Percentiles rank a stretch among this genome's conserved stretches.
Evolutionary conservation across 768 basidiomycete species (phyloP).

Genomic region (Leccinum truebloodii): DNA sequence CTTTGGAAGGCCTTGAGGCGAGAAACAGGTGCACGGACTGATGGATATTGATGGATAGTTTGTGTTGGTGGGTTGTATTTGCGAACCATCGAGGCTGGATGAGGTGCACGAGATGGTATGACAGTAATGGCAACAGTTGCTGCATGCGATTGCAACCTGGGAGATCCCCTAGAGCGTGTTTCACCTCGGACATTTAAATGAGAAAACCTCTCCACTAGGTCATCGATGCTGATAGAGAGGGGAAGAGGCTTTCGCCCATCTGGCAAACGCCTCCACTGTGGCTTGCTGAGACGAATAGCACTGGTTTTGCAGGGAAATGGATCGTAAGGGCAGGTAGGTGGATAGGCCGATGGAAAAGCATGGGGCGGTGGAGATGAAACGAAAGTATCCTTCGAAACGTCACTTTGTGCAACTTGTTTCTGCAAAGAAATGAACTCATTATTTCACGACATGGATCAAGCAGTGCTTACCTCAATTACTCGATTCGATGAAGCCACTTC

Average conservation of each 20-base stretch:
- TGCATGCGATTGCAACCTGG: conserved; percentile 2
- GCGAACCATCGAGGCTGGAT: conserved; percentile 12
- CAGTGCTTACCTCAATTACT: neutral
- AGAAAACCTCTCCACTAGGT: conserved; percentile 16
- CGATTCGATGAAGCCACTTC: neutral
- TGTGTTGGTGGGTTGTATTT: neutral
- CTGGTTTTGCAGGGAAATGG: conserved; percentile 21
- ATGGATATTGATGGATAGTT: neutral
- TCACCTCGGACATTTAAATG: conserved; percentile 18
- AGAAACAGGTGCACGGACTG: neutral
- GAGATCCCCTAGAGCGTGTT: neutral
- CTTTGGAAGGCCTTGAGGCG: conserved; percentile 4
- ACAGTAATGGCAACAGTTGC: conserved; percentile 22
- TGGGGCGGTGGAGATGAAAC: conserved; percentile 10
- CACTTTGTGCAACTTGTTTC: neutral
- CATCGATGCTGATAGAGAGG: neutral
- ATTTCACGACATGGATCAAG: neutral
- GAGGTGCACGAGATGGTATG: conserved; percentile 17
- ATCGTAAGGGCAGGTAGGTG: conserved; percentile 15
- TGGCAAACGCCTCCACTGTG: conserved; percentile 8
- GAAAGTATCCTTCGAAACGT: neutral
- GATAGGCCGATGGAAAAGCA: conserved; percentile 19
- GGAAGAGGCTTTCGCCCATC: neutral
- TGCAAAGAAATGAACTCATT: neutral
- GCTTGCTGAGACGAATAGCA: neutral